Conservation (phyloP, 2,329 filamentous ascomycete genomes). For the Hymenotorrendiella dingleyae region DNA sequence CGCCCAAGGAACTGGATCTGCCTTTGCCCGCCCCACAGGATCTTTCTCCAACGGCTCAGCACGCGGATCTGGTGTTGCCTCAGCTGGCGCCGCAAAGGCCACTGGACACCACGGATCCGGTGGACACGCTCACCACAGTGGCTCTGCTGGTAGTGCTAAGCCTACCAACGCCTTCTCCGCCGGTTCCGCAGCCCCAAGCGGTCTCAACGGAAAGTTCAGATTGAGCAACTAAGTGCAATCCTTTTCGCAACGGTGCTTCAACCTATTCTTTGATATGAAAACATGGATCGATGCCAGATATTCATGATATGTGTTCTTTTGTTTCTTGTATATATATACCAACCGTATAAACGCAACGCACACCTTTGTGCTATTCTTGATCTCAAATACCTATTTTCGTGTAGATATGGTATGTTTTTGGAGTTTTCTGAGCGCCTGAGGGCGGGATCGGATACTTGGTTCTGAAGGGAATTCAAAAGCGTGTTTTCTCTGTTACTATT, state of each 20-base stretch:
- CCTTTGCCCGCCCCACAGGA: not conserved
- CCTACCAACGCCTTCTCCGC: constrained; percentile 1
- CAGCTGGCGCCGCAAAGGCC: not conserved
- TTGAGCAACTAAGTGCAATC: not conserved
- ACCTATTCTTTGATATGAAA: not conserved
- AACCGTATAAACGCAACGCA: too few relatives aligned
- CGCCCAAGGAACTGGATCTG: not conserved
- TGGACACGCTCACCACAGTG: not conserved
- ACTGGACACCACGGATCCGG: not conserved
- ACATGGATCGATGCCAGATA: not conserved
- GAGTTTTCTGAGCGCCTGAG: too few relatives aligned
- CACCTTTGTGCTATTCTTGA: too few relatives aligned
- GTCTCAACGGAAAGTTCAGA: not conserved
- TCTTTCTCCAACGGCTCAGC: not conserved
- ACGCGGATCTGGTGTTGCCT: not conserved
- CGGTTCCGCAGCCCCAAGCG: not conserved
- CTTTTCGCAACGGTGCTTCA: not conserved
- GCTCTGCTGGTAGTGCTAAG: not conserved
- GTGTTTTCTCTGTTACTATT: too few relatives aligned
- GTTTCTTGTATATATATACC: constrained; percentile 2
- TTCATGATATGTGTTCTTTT: constrained; percentile 1
- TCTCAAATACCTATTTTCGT: too few relatives aligned
- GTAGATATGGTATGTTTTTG: too few relatives aligned
- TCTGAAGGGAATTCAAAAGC: too few relatives aligned
- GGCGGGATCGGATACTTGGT: too few relatives aligned